Evolutionary conservation across 371 early-diverging fungal species (phyloP), one percentile per base, ranked within the genome.

Genomic region (Saksenaea oblongispora): DNA sequence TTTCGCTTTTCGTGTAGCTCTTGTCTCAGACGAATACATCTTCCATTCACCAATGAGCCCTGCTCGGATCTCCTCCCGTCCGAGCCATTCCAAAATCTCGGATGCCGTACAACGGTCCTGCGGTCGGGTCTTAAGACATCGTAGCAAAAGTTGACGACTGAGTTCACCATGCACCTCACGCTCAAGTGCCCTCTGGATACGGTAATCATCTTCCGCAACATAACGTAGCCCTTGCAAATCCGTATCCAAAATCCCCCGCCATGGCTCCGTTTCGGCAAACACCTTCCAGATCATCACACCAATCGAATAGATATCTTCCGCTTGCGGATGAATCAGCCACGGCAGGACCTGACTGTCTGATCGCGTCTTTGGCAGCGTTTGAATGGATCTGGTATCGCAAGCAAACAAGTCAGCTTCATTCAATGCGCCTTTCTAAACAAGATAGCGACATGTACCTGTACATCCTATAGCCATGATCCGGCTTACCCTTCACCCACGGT

Each of bases 241-340:
- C 2, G 80, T 84, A 47, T 89, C 87, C 15, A 85, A 71, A 13
- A 85, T 78, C n/a, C 87, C 86, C 31, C 77, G 69, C 89, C 87
- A 89, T 0, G 89, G 89, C 28, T 84, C 84, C 0, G 80, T 85
- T 14, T 83, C 86, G 0, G 85, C 72, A 63, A 87, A 85, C 1
- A 79, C 79, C 51, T 85, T 79, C 89, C 89, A 89, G 18, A 86
- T 81, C 18, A 89, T 58, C 0, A 86, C 82, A 1, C 87, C 87
- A 18, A 86, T 58, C 0, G 87, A 85, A 64, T 87, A 89, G 39
- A 89, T 71, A 59, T 89, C 89, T 59, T 89, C 87, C 0, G 84
- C 77, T 1, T 78, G 54, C 0, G 89, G 89, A 51, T 89, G 75
- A 1, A 87, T 74, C 1, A 83, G 71, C 64, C 72, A 73, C 0